phyloP scores from a whole-genome alignment of 495 filamentous ascomycete genomes.

The Penicillium atrosanguineum region DNA sequence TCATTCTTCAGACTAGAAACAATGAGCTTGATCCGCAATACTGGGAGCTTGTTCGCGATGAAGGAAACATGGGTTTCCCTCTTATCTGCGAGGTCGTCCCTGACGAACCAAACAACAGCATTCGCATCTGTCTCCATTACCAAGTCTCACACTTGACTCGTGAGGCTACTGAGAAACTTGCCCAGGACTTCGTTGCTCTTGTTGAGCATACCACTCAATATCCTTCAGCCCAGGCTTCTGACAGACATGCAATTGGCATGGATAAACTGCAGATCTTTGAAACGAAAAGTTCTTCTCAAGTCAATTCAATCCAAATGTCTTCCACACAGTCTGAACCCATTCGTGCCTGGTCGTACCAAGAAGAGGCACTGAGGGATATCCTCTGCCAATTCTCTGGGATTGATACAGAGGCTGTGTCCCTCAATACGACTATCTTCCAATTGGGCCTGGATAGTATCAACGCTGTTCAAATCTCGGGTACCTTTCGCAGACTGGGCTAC shows the following conservation, averaged over 20 bases:
- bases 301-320: background rate
- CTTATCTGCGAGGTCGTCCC: constrained; percentile 69
- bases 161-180: constrained; percentile 38
- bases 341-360: constrained; percentile 49
- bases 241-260: constrained; percentile 12
- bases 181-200: constrained; percentile 45
- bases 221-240: constrained; percentile 30
- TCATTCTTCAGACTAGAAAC: constrained; percentile 64
- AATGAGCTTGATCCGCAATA: constrained; percentile 51
- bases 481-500: constrained; percentile 57
- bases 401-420: constrained; percentile 44
- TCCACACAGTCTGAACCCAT: background rate
- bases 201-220: constrained; percentile 42
- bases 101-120: constrained; percentile 36
- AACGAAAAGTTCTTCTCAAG: background rate
- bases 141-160: constrained; percentile 38
- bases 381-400: constrained; percentile 54
- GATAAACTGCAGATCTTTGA: constrained; percentile 14
- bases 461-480: constrained; percentile 59
- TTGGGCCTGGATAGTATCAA: constrained; percentile 46
- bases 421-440: constrained; percentile 50
- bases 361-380: constrained; percentile 58
- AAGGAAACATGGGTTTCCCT: constrained; percentile 74
- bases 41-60: constrained; percentile 66
- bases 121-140: constrained; percentile 25